Percentiles rank a stretch among this genome's conserved stretches.
Conservation (phyloP, 2,329 filamentous ascomycete species). For the Xylaria sp. region DNA sequence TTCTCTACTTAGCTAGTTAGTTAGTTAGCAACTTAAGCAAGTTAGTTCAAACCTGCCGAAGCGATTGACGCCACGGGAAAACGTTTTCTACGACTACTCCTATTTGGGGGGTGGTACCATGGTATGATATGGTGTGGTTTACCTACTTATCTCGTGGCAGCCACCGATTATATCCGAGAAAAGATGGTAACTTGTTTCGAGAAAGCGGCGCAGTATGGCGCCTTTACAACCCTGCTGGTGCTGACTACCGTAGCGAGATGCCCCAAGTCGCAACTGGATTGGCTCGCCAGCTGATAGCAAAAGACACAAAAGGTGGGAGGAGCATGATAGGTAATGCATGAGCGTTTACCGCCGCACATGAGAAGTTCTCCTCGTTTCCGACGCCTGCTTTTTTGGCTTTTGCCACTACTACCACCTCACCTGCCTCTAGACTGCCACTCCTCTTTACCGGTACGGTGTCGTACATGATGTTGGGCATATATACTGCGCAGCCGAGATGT, state of each 20-base stretch:
- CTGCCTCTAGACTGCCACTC: not conserved
- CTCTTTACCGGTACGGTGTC: constrained; percentile 1
- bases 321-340: constrained; percentile 28
- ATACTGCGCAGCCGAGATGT: constrained; percentile 25
- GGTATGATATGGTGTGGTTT: constrained; percentile 34
- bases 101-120: constrained; percentile 15
- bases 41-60: not conserved
- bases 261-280: constrained; percentile 9
- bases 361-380: constrained; percentile 12
- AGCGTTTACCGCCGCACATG: constrained; percentile 12
- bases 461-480: constrained; percentile 14
- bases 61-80: constrained; percentile 10
- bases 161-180: constrained; percentile 23
- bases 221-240: constrained; percentile 24
- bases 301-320: constrained; percentile 14
- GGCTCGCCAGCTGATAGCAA: constrained; percentile 19
- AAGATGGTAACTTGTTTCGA: constrained; percentile 14
- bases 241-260: constrained; percentile 13
- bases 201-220: constrained; percentile 30
- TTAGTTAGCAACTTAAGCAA: not conserved
- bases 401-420: constrained; percentile 1
- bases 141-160: constrained; percentile 32
- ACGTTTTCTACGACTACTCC: not conserved
- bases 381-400: constrained; percentile 16
- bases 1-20: not conserved